Evolutionary conservation across 768 basidiomycete species (phyloP).

Genomic region (Lepiota brunneoincarnata): DNA sequence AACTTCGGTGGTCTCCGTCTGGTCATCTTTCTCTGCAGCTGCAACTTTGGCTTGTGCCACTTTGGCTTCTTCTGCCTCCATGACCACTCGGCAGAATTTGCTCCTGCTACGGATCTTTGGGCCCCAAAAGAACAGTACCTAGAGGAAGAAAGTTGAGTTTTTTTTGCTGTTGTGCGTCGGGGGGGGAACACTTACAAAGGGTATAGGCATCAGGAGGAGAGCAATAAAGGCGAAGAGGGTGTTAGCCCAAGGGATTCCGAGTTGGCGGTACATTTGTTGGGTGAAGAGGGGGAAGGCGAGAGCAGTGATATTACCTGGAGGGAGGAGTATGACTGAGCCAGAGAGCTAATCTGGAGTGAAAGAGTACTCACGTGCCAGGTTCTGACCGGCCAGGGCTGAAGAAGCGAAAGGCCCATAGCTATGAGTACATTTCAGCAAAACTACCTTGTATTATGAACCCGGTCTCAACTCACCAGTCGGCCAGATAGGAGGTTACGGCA

Average conservation of each 20-base stretch:
- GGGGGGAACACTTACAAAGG: slow-evolving; percentile 41
- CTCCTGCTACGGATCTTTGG: slow-evolving; percentile 37
- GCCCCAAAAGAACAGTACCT: slow-evolving; percentile 43
- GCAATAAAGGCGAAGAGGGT: slow-evolving; percentile 51
- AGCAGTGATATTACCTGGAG: slow-evolving; percentile 41
- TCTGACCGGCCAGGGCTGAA: slow-evolving; percentile 62
- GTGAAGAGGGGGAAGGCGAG: slow-evolving; percentile 57
- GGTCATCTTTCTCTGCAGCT: neutral
- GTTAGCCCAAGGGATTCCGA: slow-evolving; percentile 57
- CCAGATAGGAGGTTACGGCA: slow-evolving; percentile 54
- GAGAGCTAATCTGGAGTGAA: neutral
- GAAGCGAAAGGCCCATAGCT: slow-evolving; percentile 55
- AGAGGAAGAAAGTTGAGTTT: neutral
- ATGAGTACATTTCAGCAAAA: neutral
- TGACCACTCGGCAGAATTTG: slow-evolving; percentile 28
- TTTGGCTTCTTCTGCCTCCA: slow-evolving; percentile 7
- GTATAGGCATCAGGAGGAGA: slow-evolving; percentile 45
- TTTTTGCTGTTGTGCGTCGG: neutral
- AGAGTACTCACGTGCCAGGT: slow-evolving; percentile 42
- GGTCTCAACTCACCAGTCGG: slow-evolving; percentile 45
- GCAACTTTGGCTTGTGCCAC: neutral
- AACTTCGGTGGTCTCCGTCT: neutral
- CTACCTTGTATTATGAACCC: neutral
- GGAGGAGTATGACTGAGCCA: neutral
- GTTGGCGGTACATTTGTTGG: slow-evolving; percentile 44